Conservation (phyloP, 2,329 filamentous ascomycete genomes). For the Aphanoascus verrucosus region DNA sequence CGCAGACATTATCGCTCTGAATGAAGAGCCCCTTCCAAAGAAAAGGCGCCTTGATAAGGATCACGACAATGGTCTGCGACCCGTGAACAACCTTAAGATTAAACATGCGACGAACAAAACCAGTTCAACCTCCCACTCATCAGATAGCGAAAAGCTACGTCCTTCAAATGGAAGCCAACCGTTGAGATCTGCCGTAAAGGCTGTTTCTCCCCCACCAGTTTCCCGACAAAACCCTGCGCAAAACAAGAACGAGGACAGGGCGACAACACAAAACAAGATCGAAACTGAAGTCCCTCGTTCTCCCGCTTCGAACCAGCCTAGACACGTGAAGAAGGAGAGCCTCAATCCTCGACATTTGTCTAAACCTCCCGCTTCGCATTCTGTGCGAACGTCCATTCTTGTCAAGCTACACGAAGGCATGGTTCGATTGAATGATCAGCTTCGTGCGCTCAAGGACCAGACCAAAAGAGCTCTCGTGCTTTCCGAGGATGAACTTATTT, state of each 20-base stretch:
- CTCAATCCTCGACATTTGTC: conserved; percentile 38
- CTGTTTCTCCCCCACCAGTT: conserved; percentile 26
- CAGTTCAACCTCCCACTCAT: background rate
- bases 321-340: conserved; percentile 31
- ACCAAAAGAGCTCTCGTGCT: conserved; percentile 29
- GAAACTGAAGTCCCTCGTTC: background rate
- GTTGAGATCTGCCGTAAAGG: conserved; percentile 20
- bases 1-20: background rate
- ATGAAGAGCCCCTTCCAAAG: conserved; percentile 24
- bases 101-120: conserved; percentile 1
- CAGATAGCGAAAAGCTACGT: conserved; percentile 11
- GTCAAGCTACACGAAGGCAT: conserved; percentile 37
- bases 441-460: conserved; percentile 26
- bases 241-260: background rate
- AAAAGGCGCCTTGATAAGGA: conserved; percentile 18
- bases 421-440: conserved; percentile 30
- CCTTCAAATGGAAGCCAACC: conserved; percentile 12
- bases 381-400: conserved; percentile 34
- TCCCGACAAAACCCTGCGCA: background rate
- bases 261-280: background rate
- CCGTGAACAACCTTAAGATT: background rate
- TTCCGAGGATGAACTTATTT: conserved; percentile 35
- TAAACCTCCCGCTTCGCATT: conserved; percentile 35
- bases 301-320: conserved; percentile 2
- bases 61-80: background rate